These are phyloP conservation scores for Blastomyces parvus DNA, from an alignment of 2,329 filamentous ascomycete genomes.

Conservation along the genomic window DNA sequence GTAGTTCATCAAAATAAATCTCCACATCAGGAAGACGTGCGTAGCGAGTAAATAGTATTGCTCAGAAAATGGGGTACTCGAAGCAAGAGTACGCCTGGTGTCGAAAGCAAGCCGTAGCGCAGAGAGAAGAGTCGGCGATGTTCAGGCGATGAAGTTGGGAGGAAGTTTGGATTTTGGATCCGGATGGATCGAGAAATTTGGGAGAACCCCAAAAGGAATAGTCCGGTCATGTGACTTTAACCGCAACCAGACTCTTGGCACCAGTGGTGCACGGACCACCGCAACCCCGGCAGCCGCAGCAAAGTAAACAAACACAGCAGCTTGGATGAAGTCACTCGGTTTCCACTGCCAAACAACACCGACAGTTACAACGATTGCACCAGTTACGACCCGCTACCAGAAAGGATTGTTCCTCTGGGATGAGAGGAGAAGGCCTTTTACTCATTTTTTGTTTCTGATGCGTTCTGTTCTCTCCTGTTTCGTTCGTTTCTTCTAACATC, in stretches of 20 bases:
- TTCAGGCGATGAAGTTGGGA: not conserved
- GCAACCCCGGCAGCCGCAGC: not conserved
- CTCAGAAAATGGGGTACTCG: not conserved
- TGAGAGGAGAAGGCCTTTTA: not conserved
- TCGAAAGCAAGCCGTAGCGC: not conserved
- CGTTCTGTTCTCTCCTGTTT: not conserved
- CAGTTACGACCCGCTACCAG: not conserved
- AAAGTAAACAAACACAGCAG: slow-evolving; percentile 7
- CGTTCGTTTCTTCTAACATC: not conserved
- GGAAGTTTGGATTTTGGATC: not conserved
- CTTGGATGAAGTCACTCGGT: not conserved
- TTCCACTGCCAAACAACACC: not conserved
- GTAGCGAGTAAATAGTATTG: not conserved
- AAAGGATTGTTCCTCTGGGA: not conserved
- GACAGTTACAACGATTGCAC: not conserved
- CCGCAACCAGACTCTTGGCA: slow-evolving; percentile 5
- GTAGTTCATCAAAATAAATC: not conserved
- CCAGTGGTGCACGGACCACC: slow-evolving; percentile 2
- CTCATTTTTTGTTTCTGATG: not conserved
- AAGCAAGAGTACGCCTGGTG: not conserved
- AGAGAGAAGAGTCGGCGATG: not conserved
- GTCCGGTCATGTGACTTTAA: not conserved
- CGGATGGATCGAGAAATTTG: slow-evolving; percentile 2
- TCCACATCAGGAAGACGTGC: not conserved
- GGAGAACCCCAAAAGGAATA: not conserved